phyloP scores from a whole-genome alignment of 2,329 filamentous ascomycete genomes.

The Coniochaeta sp. region DNA sequence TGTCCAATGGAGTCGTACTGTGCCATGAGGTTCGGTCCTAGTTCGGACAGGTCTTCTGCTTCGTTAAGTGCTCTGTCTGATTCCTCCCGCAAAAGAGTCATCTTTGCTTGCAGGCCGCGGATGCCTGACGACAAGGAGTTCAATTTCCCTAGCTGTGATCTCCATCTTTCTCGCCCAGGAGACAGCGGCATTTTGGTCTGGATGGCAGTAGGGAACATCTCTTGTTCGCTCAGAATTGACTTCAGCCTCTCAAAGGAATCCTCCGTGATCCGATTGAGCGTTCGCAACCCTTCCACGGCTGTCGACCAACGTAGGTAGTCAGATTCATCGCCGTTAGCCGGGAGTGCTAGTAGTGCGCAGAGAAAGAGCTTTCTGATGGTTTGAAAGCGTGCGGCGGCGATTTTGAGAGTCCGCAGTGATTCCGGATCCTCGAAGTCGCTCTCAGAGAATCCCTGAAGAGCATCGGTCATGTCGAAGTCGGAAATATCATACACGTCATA shows the following conservation, averaged over 20 bases:
- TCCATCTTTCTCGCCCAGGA: constrained; percentile 74
- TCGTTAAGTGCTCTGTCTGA: constrained; percentile 73
- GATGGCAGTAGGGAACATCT: constrained; percentile 42
- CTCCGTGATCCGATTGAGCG: constrained; percentile 53
- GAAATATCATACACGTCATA: constrained; percentile 83
- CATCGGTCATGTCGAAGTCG: constrained; percentile 63
- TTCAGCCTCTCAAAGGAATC: constrained; percentile 59
- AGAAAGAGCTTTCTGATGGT: constrained; percentile 77
- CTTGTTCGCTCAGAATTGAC: constrained; percentile 67
- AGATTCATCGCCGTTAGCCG: constrained; percentile 68
- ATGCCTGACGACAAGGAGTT: constrained; percentile 86
- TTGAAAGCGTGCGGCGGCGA: constrained; percentile 72
- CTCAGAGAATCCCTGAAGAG: constrained; percentile 55
- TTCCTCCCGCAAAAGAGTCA: constrained; percentile 86
- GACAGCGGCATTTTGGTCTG: constrained; percentile 55
- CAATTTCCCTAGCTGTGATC: constrained; percentile 80
- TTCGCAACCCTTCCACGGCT: constrained; percentile 67
- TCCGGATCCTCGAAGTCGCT: constrained; percentile 68
- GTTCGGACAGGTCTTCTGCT: constrained; percentile 62
- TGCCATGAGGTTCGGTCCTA: constrained; percentile 70
- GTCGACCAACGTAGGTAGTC: constrained; percentile 75
- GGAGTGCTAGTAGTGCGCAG: constrained; percentile 81
- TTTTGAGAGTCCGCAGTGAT: constrained; percentile 73
- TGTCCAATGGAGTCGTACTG: constrained; percentile 94
- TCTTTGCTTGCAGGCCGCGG: constrained; percentile 84